Base-by-base conservation (phyloP, 140 eudicot genomes). In the Stevia rebaudiana region DNA sequence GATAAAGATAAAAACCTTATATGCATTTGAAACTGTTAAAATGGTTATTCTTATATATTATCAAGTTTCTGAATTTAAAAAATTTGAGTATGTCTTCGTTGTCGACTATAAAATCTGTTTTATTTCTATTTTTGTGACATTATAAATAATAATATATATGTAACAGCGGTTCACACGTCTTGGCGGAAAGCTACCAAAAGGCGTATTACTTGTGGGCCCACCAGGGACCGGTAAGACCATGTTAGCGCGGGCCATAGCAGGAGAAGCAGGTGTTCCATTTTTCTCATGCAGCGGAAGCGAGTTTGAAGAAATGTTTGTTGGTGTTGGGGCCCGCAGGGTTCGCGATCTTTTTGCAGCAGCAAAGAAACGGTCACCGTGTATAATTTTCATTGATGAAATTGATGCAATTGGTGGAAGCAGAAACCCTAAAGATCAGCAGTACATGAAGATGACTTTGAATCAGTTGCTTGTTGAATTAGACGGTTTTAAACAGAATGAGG, bases 251-350 rank as follows among this genome's bases (percentile, higher is more conserved):
- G 98, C 98, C 16, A 92, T 92, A 75, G 96, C 98, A 0, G 98
- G 98, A 61, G 98, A 92, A 81, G 98, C 96, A 22, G 95, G 94
- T 4, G 98, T 92, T 18, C 96, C 98, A 2, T 92, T 92, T 61
- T 92, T 92, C 58, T 88, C 95, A 31, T 83, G 96, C 81, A 88
- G 96, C 61, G 96, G 98, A 42, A 88, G 96, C 57, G 98, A 92
- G 82, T 92, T 92, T 61, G 98, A 92, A 61, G 98, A 92, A 65
- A 92, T 92, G 98, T 88, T 92, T 81, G 96, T 92, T 65, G 98
- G 98, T 58, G 96, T 92, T 42, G 98, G 98, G 47, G 96, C 98
- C 24, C 79, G 96, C 18, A 78, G 98, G 61, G 96, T 92, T 65
- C 71, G 98, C 63, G 98, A 92, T 66, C 96, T 92, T 37, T 92